Evolutionary conservation across 2,329 filamentous ascomycete species (phyloP), one percentile per base, ranked within the genome.

Genomic region (Apiospora marii): DNA sequence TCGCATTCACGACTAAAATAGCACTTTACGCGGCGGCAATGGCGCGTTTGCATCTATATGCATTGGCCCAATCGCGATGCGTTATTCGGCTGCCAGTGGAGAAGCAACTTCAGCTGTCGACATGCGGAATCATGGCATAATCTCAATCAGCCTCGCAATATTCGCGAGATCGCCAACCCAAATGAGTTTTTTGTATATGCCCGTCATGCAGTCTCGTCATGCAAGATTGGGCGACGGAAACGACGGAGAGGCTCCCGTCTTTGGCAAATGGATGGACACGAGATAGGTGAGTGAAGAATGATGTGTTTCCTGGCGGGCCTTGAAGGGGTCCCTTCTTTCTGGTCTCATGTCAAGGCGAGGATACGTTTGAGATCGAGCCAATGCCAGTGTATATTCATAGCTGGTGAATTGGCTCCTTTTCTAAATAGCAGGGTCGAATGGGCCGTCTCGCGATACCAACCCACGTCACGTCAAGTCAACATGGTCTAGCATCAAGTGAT

Each of bases 361-460:
- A 64, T 64, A 34, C 58, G 58, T 37, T 34, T 64, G 34, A 64
- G 58, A 64, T 41, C 41, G 34, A 30, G 34, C 34, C 34, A 37
- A 64, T 64, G 58, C 34, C 34, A 30, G 19, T 64, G 58, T n/a
- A 41, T 41, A 19, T 49, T 49, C 46, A 49, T 41, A 64, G 30
- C 58, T 64, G 58, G 58, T 34, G 58, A 14, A 41, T 64, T 41
- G 58, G 58, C 58, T 30, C 58, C 30, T 41, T 64, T 34, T 22
- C 58, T 34, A 64, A n/a, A 64, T 41, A 8, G 34, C 58, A n/a
- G 22, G 58, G 34, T 64, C 34, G 58, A 64, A 64, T 41, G 34
- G 58, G 58, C 58, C 58, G 19, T 64, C 58, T 41, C n/a, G 58
- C 34, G 58, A 64, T 64, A 64, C 58, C 58, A 64, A 41, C 58